phyloP scores from a whole-genome alignment of 2,329 filamentous ascomycete species.

The Trichoderma atroviride region DNA sequence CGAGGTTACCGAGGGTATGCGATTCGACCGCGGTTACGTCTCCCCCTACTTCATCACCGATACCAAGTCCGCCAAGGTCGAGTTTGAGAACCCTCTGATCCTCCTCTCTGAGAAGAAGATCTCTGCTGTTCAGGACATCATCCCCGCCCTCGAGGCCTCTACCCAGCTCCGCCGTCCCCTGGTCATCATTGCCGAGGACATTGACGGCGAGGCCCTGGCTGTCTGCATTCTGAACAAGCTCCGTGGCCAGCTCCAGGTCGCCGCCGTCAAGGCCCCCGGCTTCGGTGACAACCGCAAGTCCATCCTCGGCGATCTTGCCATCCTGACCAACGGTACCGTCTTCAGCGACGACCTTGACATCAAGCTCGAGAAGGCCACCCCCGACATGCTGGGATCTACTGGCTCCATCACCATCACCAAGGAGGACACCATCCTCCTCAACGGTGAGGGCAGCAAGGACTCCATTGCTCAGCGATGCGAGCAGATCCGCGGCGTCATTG shows the following conservation, averaged over 20 bases:
- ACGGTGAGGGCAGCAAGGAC: constrained; percentile 96
- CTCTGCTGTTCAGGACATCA: constrained; percentile 97
- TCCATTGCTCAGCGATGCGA: constrained; percentile 92
- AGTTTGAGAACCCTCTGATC: constrained; percentile 99
- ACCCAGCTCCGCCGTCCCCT: constrained; percentile 93
- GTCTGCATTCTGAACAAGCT: constrained; percentile 99
- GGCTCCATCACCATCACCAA: constrained; percentile 99
- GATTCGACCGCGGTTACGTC: constrained; percentile 98
- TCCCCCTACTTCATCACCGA: constrained; percentile 99
- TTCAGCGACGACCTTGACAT: constrained; percentile 98
- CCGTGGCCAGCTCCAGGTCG: constrained; percentile 97
- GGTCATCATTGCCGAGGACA: constrained; percentile 98
- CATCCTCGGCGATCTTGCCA: constrained; percentile 93
- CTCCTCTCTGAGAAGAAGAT: constrained; percentile 99
- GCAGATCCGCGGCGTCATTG: constrained; percentile 97
- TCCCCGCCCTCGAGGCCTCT: constrained; percentile 95
- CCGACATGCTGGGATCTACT: constrained; percentile 94
- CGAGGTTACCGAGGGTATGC: constrained; percentile 99
- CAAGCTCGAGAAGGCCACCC: constrained; percentile 97
- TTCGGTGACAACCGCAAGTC: constrained; percentile 99
- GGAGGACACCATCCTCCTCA: constrained; percentile 98
- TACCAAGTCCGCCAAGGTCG: constrained; percentile 96
- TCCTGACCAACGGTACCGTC: constrained; percentile 95
- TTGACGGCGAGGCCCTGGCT: constrained; percentile 96
- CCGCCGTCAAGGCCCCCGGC: constrained; percentile 96